phyloP scores from a whole-genome alignment of 371 early-diverging fungal species.

The Zancudomyces culisetae region DNA sequence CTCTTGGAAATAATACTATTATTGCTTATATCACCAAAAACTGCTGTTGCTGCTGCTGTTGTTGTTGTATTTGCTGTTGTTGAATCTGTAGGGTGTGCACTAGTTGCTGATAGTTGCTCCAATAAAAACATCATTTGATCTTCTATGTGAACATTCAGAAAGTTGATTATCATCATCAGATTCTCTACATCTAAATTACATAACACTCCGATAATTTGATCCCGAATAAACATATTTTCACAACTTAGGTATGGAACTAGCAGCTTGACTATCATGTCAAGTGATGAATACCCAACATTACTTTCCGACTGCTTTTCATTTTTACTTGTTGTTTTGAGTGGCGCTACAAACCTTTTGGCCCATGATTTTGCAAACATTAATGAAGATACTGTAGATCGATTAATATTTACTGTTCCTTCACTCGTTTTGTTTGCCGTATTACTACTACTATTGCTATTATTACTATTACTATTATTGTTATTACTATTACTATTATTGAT shows the following conservation, averaged over 20 bases:
- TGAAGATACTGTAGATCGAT: neutral
- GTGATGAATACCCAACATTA: conserved; percentile 11
- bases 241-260: conserved; percentile 12
- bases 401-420: neutral
- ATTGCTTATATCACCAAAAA: no score
- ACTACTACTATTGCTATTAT: neutral
- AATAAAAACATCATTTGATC: no score
- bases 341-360: conserved; percentile 19
- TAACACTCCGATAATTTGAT: conserved; percentile 11
- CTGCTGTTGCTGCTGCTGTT: no score
- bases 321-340: conserved; percentile 16
- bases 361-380: conserved; percentile 15
- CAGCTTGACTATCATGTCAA: conserved; percentile 15
- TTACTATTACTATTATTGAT: conserved; percentile 1
- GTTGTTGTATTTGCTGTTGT: no score
- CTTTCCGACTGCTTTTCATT: conserved; percentile 17
- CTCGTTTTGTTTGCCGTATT: neutral
- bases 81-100: no score
- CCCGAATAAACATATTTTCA: conserved; percentile 18
- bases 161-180: neutral
- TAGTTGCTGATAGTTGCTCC: no score
- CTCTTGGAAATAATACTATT: no score
- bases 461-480: conserved; percentile 2
- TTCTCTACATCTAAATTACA: conserved; percentile 10
- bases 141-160: neutral